A percentile compares a stretch with the other conserved stretches of the same genome.
Conservation (phyloP, 2,329 filamentous ascomycete species). For the Colletotrichum endophyticum region DNA sequence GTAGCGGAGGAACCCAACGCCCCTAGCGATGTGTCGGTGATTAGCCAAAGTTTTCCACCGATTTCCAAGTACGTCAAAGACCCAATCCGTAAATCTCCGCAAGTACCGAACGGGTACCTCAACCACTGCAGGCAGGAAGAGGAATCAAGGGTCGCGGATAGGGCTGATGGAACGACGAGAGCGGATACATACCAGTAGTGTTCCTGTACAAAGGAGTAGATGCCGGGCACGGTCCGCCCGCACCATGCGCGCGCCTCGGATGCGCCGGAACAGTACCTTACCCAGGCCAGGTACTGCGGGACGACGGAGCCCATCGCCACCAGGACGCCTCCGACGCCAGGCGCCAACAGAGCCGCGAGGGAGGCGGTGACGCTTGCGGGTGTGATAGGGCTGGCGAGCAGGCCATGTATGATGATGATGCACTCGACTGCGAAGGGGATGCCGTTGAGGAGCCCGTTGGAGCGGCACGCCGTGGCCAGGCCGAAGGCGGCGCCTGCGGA, state of each 20-base stretch:
- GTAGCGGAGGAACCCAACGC: conserved; percentile 85
- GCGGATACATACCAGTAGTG: conserved; percentile 78
- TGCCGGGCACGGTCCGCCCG: conserved; percentile 72
- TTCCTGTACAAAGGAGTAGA: conserved; percentile 88
- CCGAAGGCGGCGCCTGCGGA: conserved; percentile 73
- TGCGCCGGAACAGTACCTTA: conserved; percentile 64
- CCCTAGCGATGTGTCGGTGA: conserved; percentile 59
- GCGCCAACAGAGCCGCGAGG: conserved; percentile 58
- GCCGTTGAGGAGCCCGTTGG: conserved; percentile 87
- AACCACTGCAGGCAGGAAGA: background rate
- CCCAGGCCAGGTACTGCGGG: conserved; percentile 80
- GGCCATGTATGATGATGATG: conserved; percentile 41
- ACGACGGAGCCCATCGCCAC: conserved; percentile 70
- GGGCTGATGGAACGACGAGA: conserved; percentile 1
- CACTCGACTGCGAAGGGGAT: conserved; percentile 73
- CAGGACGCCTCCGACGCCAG: conserved; percentile 69
- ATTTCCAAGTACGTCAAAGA: background rate
- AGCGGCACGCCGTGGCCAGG: conserved; percentile 74
- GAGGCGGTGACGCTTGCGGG: conserved; percentile 34
- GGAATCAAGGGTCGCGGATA: background rate
- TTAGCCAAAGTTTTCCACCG: background rate
- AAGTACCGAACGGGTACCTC: conserved; percentile 3
- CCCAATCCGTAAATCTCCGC: conserved; percentile 1
- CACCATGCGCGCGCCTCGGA: conserved; percentile 74
- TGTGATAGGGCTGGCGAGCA: conserved; percentile 37